Conservation (phyloP, 306 rosid genomes). For the Phaseolus lunatus region DNA sequence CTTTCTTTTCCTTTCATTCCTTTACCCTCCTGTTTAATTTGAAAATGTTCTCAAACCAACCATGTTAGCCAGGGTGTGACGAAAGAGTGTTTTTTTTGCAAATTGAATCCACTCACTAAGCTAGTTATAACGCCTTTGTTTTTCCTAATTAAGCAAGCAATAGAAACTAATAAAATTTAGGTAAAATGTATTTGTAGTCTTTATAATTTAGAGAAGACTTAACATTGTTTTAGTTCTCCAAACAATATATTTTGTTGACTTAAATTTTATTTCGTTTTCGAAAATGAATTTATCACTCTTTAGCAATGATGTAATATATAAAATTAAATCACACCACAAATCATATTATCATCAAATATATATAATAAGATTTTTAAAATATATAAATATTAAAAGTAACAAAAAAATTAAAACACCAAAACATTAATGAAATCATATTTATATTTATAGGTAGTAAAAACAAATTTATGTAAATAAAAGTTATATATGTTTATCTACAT, state of each 20-base stretch:
- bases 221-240: background rate
- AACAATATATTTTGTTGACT: background rate
- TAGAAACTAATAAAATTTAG: background rate
- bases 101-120: conserved; percentile 6
- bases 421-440: background rate
- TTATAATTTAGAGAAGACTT: background rate
- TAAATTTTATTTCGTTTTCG: background rate
- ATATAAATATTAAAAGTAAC: background rate
- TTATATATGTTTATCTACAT: background rate
- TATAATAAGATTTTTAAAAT: background rate
- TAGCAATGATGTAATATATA: background rate
- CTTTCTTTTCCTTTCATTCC: background rate
- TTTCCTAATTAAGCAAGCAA: background rate
- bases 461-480: background rate
- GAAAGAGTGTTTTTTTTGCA: conserved; percentile 12
- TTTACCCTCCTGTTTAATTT: background rate
- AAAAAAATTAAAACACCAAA: too few relatives aligned
- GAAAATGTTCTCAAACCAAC: conserved; percentile 21
- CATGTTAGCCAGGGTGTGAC: conserved; percentile 2
- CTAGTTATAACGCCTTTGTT: background rate
- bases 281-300: background rate
- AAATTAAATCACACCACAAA: background rate
- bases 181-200: background rate
- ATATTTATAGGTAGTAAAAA: background rate
- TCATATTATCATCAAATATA: background rate